phyloP scores from a whole-genome alignment of 495 filamentous ascomycete genomes.

The Aspergillus wentii region DNA sequence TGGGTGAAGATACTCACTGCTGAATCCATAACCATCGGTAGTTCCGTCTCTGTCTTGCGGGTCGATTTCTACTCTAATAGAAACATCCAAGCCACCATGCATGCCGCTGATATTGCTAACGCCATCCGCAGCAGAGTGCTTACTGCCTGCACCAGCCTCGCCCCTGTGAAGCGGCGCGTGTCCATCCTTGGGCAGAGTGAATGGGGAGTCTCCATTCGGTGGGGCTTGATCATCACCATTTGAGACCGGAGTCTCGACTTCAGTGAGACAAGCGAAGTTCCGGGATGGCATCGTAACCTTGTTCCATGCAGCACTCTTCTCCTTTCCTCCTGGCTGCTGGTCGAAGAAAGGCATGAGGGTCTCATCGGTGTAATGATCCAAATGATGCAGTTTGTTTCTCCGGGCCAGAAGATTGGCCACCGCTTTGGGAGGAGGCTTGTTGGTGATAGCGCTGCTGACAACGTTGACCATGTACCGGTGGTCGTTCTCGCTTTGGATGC shows the following conservation, averaged over 20 bases:
- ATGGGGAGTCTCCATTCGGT: conserved; percentile 15
- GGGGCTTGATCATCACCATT: conserved; percentile 13
- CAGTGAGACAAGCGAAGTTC: conserved; percentile 82
- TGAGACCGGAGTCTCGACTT: conserved; percentile 37
- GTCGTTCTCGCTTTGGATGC: conserved; percentile 57
- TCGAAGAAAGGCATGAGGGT: conserved; percentile 84
- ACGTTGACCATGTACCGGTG: conserved; percentile 72
- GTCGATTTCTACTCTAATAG: conserved; percentile 66
- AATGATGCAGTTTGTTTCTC: conserved; percentile 87
- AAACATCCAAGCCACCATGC: conserved; percentile 62
- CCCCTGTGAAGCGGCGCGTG: conserved; percentile 60
- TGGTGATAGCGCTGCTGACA: conserved; percentile 78
- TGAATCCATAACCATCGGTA: conserved; percentile 67
- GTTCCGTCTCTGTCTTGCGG: conserved; percentile 56
- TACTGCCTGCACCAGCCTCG: conserved; percentile 60
- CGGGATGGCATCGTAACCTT: conserved; percentile 85
- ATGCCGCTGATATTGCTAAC: conserved; percentile 45
- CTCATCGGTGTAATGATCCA: conserved; percentile 82
- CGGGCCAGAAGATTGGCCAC: conserved; percentile 84
- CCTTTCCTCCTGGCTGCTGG: conserved; percentile 66
- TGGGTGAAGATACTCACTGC: conserved; percentile 30
- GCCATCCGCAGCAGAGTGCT: conserved; percentile 55
- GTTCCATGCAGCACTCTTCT: conserved; percentile 66
- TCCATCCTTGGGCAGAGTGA: conserved; percentile 48
- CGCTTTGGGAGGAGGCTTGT: conserved; percentile 84